Conservation (phyloP, 1,139 yeast species). For the Taphrina wiesneri region DNA sequence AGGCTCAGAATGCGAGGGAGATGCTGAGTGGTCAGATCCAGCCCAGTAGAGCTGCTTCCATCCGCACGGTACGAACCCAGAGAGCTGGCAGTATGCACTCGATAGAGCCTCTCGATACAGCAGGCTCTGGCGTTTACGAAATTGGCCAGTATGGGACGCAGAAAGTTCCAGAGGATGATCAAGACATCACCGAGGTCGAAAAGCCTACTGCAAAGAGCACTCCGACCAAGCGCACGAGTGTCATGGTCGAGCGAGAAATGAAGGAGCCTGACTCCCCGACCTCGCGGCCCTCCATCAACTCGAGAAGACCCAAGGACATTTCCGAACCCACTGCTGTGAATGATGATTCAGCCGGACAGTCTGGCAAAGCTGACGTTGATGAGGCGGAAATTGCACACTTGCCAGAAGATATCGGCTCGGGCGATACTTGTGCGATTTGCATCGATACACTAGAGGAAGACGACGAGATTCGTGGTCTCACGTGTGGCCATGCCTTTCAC, state of each 20-base stretch:
- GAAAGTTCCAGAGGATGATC: not conserved
- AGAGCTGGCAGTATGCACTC: not conserved
- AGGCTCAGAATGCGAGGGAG: slow-evolving; percentile 24
- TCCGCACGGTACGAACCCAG: not conserved
- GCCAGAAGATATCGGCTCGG: slow-evolving; percentile 41
- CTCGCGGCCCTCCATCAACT: not conserved
- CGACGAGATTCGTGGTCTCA: slow-evolving; percentile 67
- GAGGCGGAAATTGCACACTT: slow-evolving; percentile 13
- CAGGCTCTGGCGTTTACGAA: slow-evolving; percentile 10
- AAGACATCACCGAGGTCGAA: slow-evolving; percentile 2
- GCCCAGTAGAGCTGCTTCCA: slow-evolving; percentile 16
- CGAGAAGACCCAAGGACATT: not conserved
- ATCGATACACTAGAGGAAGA: slow-evolving; percentile 64
- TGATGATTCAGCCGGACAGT: not conserved
- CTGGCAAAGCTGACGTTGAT: slow-evolving; percentile 9
- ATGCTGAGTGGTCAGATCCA: not conserved
- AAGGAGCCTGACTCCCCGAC: not conserved
- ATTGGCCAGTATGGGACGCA: not conserved
- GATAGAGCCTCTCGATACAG: not conserved
- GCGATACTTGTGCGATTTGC: slow-evolving; percentile 82
- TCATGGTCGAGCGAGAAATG: not conserved
- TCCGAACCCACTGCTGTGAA: not conserved
- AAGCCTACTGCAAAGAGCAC: not conserved
- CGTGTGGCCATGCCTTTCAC: slow-evolving; percentile 86
- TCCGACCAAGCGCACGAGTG: not conserved